These are phyloP conservation scores for Trichoderma arundinaceum DNA, from an alignment of 2,329 filamentous ascomycete genomes.

Conservation along the genomic window DNA sequence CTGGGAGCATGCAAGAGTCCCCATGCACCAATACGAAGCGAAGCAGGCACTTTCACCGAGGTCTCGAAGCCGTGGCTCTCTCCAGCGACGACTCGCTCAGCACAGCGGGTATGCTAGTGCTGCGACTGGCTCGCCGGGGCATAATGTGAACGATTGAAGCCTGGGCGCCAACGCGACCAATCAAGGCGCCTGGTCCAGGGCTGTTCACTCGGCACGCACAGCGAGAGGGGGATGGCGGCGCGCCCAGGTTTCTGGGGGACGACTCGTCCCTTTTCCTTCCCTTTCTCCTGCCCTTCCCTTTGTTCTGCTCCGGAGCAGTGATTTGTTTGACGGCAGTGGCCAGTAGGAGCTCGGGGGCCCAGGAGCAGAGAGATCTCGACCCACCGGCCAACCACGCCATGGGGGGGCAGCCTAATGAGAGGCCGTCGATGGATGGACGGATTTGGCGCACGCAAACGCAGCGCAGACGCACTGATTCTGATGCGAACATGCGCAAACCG, in stretches of 20 bases:
- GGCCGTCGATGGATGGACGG: not conserved
- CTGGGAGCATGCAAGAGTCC: constrained; percentile 20
- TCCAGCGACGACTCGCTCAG: constrained; percentile 18
- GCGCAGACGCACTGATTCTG: not conserved
- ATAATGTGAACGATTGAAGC: constrained; percentile 33
- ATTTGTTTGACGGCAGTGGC: constrained; percentile 23
- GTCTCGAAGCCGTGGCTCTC: constrained; percentile 11
- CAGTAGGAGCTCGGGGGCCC: constrained; percentile 25
- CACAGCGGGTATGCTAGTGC: constrained; percentile 28
- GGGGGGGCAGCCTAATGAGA: constrained; percentile 23
- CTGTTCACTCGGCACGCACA: constrained; percentile 23
- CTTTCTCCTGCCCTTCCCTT: constrained; percentile 4
- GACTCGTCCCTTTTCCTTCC: not conserved
- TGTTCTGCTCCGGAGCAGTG: constrained; percentile 21
- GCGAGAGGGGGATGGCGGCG: constrained; percentile 1
- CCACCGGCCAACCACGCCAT: constrained; percentile 28
- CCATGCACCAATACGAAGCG: constrained; percentile 27
- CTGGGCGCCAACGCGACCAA: constrained; percentile 47
- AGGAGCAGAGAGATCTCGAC: constrained; percentile 29
- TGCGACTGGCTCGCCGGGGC: constrained; percentile 23
- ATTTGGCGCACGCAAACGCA: constrained; percentile 9
- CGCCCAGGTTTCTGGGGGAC: constrained; percentile 26
- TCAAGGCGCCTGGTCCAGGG: constrained; percentile 36
- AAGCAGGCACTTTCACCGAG: constrained; percentile 22
- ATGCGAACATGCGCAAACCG: not conserved